A percentile compares a stretch with the other conserved stretches of the same genome.
Evolutionary conservation across 805 yeast genomes (phyloP).

Genomic region (Saccharomycopsis malanga): DNA sequence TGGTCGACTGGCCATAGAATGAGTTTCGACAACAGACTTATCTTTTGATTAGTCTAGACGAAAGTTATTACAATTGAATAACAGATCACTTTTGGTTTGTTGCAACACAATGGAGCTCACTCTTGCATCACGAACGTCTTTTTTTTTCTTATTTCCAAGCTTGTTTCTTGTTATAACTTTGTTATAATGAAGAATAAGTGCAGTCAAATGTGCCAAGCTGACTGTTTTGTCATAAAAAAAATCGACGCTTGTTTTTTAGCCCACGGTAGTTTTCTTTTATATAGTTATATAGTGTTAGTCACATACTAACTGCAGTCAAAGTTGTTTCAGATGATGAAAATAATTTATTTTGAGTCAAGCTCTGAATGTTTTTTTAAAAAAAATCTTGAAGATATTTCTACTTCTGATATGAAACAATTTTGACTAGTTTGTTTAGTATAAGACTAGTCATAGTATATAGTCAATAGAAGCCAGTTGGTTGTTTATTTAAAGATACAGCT

Average conservation of each 20-base stretch:
- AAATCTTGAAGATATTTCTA: conserved; percentile 18
- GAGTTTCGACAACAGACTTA: conserved; percentile 20
- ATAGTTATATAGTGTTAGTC: too few relatives aligned
- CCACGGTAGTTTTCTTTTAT: too few relatives aligned
- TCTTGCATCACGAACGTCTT: conserved; percentile 18
- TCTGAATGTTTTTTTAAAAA: conserved; percentile 17
- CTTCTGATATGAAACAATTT: conserved; percentile 11
- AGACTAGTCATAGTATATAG: too few relatives aligned
- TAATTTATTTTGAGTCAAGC: conserved; percentile 23
- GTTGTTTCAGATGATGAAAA: conserved; percentile 20
- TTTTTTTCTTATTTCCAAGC: conserved; percentile 9
- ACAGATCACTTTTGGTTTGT: neutral
- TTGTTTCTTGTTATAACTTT: conserved; percentile 1
- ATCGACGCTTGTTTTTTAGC: neutral
- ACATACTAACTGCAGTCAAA: too few relatives aligned
- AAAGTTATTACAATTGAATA: conserved; percentile 22
- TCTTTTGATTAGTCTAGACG: conserved; percentile 14
- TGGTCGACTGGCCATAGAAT: neutral
- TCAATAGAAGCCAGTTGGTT: too few relatives aligned
- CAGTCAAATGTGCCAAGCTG: conserved; percentile 20
- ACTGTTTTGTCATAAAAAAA: too few relatives aligned
- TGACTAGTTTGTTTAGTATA: too few relatives aligned
- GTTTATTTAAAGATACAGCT: conserved; percentile 37
- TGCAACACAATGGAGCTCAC: conserved; percentile 23
- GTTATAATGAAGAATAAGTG: neutral